Evolutionary conservation across 2,329 filamentous ascomycete species (phyloP).

Genomic region (Ilyonectria robusta): DNA sequence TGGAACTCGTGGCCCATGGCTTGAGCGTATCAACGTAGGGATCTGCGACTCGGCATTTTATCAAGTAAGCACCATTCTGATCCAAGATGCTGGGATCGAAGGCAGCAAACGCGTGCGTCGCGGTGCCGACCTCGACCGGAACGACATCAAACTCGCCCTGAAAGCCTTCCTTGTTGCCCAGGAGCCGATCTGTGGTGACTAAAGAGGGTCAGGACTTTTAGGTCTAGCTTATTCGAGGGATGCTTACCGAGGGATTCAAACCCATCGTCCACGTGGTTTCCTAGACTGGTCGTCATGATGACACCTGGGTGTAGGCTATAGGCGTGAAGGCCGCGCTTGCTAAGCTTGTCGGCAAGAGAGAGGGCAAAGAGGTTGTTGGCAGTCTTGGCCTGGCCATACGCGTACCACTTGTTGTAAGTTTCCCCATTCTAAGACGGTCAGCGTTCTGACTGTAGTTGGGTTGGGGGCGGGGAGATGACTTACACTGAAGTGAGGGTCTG

Average conservation of each 20-base stretch:
- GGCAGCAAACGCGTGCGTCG: slow-evolving; percentile 55
- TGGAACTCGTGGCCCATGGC: slow-evolving; percentile 49
- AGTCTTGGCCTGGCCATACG: slow-evolving; percentile 58
- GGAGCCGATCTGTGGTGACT: slow-evolving; percentile 40
- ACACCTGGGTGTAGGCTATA: slow-evolving; percentile 55
- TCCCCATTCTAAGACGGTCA: slow-evolving; percentile 49
- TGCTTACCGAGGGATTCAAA: slow-evolving; percentile 36
- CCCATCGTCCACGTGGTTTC: slow-evolving; percentile 41
- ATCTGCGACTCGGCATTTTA: slow-evolving; percentile 51
- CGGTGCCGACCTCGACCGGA: slow-evolving; percentile 48
- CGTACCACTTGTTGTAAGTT: slow-evolving; percentile 49
- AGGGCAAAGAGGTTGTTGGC: slow-evolving; percentile 54
- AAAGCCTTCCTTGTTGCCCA: slow-evolving; percentile 45
- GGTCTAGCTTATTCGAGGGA: fast-evolving
- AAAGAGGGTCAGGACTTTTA: not conserved
- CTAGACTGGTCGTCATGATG: slow-evolving; percentile 42
- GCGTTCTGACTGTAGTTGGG: not conserved
- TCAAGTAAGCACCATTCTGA: slow-evolving; percentile 51
- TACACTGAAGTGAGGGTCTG: slow-evolving; percentile 52
- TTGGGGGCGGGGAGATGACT: slow-evolving; percentile 28
- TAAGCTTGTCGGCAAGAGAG: slow-evolving; percentile 51
- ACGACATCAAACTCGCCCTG: slow-evolving; percentile 35
- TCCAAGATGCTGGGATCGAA: slow-evolving; percentile 54
- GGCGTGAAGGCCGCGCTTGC: slow-evolving; percentile 47
- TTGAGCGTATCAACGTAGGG: slow-evolving; percentile 48